A percentile compares a stretch with the other conserved stretches of the same genome.
Evolutionary conservation across 2,329 filamentous ascomycete species (phyloP).

Genomic region (Colletotrichum sp.): DNA sequence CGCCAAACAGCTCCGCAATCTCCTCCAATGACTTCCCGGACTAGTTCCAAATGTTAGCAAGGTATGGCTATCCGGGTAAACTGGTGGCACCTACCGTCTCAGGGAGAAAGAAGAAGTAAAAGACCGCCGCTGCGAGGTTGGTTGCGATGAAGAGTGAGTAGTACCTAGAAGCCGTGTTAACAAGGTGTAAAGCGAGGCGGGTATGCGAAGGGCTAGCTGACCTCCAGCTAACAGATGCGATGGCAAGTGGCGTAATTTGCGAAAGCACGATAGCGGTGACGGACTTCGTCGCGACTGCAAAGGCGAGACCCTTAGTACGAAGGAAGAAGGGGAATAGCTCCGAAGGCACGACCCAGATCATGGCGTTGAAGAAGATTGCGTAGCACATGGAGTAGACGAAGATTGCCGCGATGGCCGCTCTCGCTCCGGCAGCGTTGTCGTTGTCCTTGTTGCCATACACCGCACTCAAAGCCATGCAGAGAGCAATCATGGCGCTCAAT

Average conservation of each 20-base stretch:
- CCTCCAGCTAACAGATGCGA: slow-evolving; percentile 39
- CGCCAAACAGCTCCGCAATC: slow-evolving; percentile 31
- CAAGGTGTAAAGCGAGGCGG: accelerated
- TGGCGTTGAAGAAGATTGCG: slow-evolving; percentile 42
- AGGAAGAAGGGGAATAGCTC: slow-evolving; percentile 33
- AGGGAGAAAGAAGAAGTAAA: slow-evolving; percentile 35
- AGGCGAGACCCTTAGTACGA: slow-evolving; percentile 32
- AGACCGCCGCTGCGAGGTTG: slow-evolving; percentile 30
- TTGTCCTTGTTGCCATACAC: slow-evolving; percentile 17
- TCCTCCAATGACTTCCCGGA: slow-evolving; percentile 26
- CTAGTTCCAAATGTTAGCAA: background rate
- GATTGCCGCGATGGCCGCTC: slow-evolving; percentile 39
- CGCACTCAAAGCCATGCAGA: slow-evolving; percentile 28
- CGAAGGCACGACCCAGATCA: slow-evolving; percentile 35
- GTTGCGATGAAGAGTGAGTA: slow-evolving; percentile 42
- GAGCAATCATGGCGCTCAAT: slow-evolving; percentile 10
- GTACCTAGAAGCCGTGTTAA: background rate
- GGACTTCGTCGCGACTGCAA: slow-evolving; percentile 34
- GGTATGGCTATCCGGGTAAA: accelerated
- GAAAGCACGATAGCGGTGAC: slow-evolving; percentile 32
- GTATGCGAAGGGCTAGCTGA: slow-evolving; percentile 4
- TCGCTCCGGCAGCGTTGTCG: slow-evolving; percentile 28
- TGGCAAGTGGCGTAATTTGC: slow-evolving; percentile 38
- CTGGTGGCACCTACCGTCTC: slow-evolving; percentile 10
- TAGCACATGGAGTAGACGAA: slow-evolving; percentile 40